Base-by-base conservation (phyloP, 345 rosid genomes). In the Gossypium sturtianum region DNA sequence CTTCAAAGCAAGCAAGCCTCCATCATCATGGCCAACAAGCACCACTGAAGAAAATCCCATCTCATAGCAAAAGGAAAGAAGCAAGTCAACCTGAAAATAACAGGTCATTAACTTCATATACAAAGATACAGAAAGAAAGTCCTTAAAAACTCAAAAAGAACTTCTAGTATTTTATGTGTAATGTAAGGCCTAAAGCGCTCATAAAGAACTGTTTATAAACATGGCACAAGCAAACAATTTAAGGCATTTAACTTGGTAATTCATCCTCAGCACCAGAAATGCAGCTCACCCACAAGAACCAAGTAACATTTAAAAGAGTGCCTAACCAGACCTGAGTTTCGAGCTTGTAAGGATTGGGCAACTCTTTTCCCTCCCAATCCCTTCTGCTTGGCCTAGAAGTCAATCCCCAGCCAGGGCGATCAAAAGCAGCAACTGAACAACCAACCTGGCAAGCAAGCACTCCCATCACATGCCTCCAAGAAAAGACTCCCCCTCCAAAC, bases 321-420 rank as follows among this genome's bases (percentile, higher is more conserved):
- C 7, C 61, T 3, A 61, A 15, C 64, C 17, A 61, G 63, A 92
- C 97, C 93, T 92, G 98, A 77, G 78, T 83, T 75, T 94, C 97
- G 63, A 94, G 84, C 75, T 83, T 87, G 83, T 92, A 94, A 60
- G 97, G 98, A 81, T 91, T 94, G 48, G 91, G 89, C 81, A 88
- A 76, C 48, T 84, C 85, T 71, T 90, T 83, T 74, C 90, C 97
- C 80, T 91, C 98, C 95, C 97, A 85, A 77, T 91, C 94, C 75
- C 82, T 87, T 22, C 72, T 80, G 64, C 86, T 82, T 57, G 87
- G 95, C 83, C 98, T 86, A 25, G 93, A 84, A 52, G 97, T 88
- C 79, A 94, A 84, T 64, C 98, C 98, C 98, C 98, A 94, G 63
- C 98, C 98, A 79, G 98, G 98, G 58, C 98, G 87, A 82, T 94